Percentiles rank a stretch among this genome's conserved stretches.
These are phyloP conservation scores for Pulveroboletus sp. DNA, from an alignment of 768 basidiomycete species.

Conservation along the genomic window DNA sequence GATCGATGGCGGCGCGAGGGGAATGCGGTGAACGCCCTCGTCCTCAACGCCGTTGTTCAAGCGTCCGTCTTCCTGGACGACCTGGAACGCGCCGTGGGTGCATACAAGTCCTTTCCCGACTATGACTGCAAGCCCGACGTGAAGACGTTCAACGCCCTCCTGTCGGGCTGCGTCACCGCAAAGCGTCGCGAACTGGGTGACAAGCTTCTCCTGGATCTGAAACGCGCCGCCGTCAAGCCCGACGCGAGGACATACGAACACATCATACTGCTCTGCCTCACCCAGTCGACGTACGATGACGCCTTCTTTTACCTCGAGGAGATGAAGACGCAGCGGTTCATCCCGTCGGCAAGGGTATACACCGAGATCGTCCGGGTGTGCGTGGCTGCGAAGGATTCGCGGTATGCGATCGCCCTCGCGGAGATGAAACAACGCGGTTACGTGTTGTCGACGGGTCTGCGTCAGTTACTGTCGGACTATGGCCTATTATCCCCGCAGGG, in stretches of 20 bases:
- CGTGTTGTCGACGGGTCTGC: conserved; percentile 28
- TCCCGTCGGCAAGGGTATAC: conserved; percentile 57
- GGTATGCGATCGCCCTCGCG: conserved; percentile 59
- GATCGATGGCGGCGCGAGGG: conserved; percentile 56
- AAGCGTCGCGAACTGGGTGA: conserved; percentile 66
- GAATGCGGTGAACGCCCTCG: conserved; percentile 48
- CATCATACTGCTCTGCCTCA: conserved; percentile 67
- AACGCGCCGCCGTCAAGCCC: conserved; percentile 48
- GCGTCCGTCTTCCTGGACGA: conserved; percentile 61
- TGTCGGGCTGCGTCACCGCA: conserved; percentile 58
- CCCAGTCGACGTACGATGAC: conserved; percentile 73
- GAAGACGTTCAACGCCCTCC: conserved; percentile 64
- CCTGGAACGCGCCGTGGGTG: conserved; percentile 70
- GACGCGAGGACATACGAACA: conserved; percentile 61
- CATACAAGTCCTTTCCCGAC: conserved; percentile 61
- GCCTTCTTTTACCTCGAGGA: conserved; percentile 87
- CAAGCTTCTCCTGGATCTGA: conserved; percentile 63
- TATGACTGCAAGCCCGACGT: conserved; percentile 54
- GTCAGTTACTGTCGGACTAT: conserved; percentile 29
- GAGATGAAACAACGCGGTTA: conserved; percentile 71
- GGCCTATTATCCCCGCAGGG: conserved; percentile 4
- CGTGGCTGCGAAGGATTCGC: conserved; percentile 48
- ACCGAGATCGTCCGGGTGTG: conserved; percentile 58
- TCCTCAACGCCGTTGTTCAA: conserved; percentile 64
- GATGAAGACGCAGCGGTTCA: conserved; percentile 64